phyloP scores from a whole-genome alignment of 2,329 filamentous ascomycete genomes.

The Trichoderma guizhouense region DNA sequence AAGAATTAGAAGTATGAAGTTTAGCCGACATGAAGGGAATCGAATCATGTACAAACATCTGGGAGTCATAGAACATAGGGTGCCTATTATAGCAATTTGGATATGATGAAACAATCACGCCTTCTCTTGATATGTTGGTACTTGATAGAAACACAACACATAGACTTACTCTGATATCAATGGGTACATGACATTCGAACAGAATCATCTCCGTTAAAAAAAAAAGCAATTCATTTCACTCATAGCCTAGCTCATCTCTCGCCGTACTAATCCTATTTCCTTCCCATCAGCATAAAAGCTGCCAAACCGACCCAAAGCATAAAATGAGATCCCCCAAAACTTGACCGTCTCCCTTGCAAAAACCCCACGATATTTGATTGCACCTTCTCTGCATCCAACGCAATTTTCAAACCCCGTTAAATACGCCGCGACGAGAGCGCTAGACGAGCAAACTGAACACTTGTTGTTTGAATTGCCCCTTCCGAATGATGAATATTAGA shows the following conservation, averaged over 20 bases:
- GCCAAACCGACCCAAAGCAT: neutral
- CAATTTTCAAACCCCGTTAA: neutral
- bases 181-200: neutral
- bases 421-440: neutral
- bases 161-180: too few relatives aligned
- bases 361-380: neutral
- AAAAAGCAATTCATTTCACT: conserved; percentile 3
- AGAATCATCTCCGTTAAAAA: neutral
- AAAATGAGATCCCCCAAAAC: neutral
- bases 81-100: neutral
- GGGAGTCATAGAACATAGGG: neutral
- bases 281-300: neutral
- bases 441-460: neutral
- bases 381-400: neutral
- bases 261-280: conserved; percentile 1
- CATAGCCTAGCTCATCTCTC: neutral
- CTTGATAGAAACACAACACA: neutral
- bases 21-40: neutral
- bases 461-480: neutral
- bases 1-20: neutral
- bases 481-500: neutral
- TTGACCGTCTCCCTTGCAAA: neutral
- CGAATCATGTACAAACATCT: neutral
- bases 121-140: neutral
- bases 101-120: neutral